Conservation (phyloP, 768 basidiomycete species). For the Collybiopsis confluens region DNA sequence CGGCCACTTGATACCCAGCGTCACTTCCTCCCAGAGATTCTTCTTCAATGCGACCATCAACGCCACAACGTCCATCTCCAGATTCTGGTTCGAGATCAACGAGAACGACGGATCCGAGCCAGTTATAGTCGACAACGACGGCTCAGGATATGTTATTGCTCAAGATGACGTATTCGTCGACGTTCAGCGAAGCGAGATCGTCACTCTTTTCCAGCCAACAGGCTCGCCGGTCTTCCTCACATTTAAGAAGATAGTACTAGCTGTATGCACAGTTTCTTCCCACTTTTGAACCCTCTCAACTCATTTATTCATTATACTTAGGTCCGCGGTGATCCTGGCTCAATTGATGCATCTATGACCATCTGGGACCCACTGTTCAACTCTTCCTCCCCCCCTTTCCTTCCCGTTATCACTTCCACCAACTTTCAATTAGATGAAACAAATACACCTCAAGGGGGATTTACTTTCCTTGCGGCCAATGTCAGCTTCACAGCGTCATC, state of each 20-base stretch:
- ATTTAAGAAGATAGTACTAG: background rate
- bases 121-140: conserved; percentile 37
- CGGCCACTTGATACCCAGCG: conserved; percentile 8
- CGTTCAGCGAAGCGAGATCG: background rate
- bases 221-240: background rate
- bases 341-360: background rate
- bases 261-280: background rate
- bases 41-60: conserved; percentile 39
- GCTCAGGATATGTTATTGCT: conserved; percentile 33
- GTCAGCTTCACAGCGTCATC: background rate
- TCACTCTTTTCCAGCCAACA: background rate
- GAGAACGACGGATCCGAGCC: conserved; percentile 36
- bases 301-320: background rate
- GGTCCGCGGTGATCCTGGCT: background rate
- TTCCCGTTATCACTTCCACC: background rate
- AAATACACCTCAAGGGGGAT: background rate
- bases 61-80: conserved; percentile 35
- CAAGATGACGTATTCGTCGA: conserved; percentile 41
- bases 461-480: background rate
- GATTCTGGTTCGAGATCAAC: conserved; percentile 47
- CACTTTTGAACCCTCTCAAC: background rate
- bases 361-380: background rate
- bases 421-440: background rate
- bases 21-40: conserved; percentile 38
- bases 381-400: background rate